Evolutionary conservation across 2,329 filamentous ascomycete genomes (phyloP).

Genomic region (Leptodontidium sp.): DNA sequence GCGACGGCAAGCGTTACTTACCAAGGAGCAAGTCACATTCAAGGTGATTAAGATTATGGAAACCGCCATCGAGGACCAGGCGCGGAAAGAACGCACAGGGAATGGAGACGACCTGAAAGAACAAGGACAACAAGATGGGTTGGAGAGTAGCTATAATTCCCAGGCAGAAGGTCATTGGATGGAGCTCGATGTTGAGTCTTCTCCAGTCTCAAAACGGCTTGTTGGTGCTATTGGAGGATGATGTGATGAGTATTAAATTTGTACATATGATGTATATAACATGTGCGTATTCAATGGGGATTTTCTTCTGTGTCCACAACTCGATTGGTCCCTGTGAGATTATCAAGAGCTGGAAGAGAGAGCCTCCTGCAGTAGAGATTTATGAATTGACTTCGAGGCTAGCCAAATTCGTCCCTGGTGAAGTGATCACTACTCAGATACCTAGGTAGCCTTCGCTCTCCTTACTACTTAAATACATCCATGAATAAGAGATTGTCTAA

Average conservation of each 20-base stretch:
- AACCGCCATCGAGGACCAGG: conserved; percentile 35
- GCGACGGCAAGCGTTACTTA: conserved; percentile 20
- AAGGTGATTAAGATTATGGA: conserved; percentile 42
- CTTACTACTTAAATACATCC: too few species aligned
- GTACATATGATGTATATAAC: conserved; percentile 3
- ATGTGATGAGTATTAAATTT: background rate
- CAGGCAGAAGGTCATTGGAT: background rate
- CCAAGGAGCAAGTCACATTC: conserved; percentile 29
- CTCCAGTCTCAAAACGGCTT: conserved; percentile 3
- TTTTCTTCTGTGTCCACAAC: background rate
- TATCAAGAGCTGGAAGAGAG: too few species aligned
- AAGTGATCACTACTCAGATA: too few species aligned
- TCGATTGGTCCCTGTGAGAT: too few species aligned
- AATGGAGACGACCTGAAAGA: background rate
- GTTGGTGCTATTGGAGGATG: background rate
- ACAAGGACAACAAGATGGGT: background rate
- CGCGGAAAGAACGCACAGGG: background rate
- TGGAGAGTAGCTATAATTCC: background rate
- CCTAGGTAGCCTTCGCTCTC: too few species aligned
- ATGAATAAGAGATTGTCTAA: too few species aligned
- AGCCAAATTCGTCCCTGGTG: too few species aligned
- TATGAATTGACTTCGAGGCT: too few species aligned
- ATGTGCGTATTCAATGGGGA: background rate
- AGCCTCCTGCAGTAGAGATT: too few species aligned
- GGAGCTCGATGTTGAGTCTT: background rate